Evolutionary conservation across 2,329 filamentous ascomycete genomes (phyloP).

Genomic region (Byssothecium circinans): DNA sequence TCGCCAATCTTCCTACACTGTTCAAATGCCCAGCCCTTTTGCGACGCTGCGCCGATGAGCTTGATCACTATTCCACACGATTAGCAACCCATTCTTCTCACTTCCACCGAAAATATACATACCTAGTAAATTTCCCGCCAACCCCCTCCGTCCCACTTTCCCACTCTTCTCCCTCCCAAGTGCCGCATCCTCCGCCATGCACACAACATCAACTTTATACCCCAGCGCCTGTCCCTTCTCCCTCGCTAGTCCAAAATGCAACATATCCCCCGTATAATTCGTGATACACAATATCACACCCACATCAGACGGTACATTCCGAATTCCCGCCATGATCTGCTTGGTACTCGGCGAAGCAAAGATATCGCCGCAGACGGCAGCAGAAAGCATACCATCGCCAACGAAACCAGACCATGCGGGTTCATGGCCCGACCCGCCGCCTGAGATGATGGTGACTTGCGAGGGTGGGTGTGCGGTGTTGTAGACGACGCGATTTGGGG

Average conservation of each 20-base stretch:
- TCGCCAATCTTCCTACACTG: constrained; percentile 49
- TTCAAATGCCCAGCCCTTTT: constrained; percentile 50
- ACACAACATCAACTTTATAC: constrained; percentile 51
- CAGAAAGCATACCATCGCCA: constrained; percentile 52
- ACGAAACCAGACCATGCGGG: constrained; percentile 55
- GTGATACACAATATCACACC: constrained; percentile 54
- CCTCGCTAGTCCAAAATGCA: constrained; percentile 53
- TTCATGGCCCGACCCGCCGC: constrained; percentile 53
- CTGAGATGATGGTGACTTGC: constrained; percentile 51
- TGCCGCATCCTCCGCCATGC: constrained; percentile 53
- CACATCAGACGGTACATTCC: constrained; percentile 49
- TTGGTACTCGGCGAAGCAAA: constrained; percentile 53
- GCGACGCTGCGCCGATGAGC: constrained; percentile 50
- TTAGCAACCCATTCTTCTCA: background rate
- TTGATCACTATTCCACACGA: constrained; percentile 50
- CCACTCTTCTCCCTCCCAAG: constrained; percentile 53
- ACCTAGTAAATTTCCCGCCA: constrained; percentile 55
- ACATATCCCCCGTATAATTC: constrained; percentile 54
- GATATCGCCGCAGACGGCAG: constrained; percentile 53
- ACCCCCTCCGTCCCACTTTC: constrained; percentile 52
- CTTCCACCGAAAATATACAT: constrained; percentile 4
- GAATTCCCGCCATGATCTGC: constrained; percentile 53
- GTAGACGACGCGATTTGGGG: constrained; percentile 53
- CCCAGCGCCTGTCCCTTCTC: constrained; percentile 51
- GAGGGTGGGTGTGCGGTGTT: constrained; percentile 47